phyloP scores from a whole-genome alignment of 1,139 yeast species.

The Scheffersomyces titani region DNA sequence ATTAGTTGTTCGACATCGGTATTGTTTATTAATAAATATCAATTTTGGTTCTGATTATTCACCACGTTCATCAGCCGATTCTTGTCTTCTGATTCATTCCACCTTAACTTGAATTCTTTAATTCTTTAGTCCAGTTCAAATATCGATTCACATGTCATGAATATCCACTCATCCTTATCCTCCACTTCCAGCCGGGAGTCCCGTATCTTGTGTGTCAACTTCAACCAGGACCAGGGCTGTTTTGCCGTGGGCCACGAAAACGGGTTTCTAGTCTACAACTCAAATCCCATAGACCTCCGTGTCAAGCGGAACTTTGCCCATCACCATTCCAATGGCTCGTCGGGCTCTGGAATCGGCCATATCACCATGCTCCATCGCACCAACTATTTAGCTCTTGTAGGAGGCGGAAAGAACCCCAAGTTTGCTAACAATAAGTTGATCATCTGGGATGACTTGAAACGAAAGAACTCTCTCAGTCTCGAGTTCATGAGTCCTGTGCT shows the following conservation, averaged over 20 bases:
- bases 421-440: conserved; percentile 76
- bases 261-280: conserved; percentile 85
- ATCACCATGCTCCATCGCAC: conserved; percentile 87
- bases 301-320: conserved; percentile 60
- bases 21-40: too few relatives aligned
- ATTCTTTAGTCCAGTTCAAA: background rate
- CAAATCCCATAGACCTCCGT: conserved; percentile 82
- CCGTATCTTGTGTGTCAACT: conserved; percentile 58
- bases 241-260: conserved; percentile 80
- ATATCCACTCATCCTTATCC: conserved; percentile 36
- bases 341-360: conserved; percentile 66
- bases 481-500: conserved; percentile 77
- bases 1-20: too few relatives aligned
- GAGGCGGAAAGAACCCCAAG: conserved; percentile 81
- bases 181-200: conserved; percentile 26
- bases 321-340: conserved; percentile 12
- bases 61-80: too few relatives aligned
- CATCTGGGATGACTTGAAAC: conserved; percentile 89
- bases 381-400: conserved; percentile 84
- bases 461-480: conserved; percentile 69
- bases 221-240: conserved; percentile 90
- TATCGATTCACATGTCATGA: conserved; percentile 23
- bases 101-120: background rate
- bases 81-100: too few relatives aligned
- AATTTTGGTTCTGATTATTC: too few relatives aligned